Evolutionary conservation across 2,329 filamentous ascomycete genomes (phyloP).

Genomic region (Biscogniauxia sp.): DNA sequence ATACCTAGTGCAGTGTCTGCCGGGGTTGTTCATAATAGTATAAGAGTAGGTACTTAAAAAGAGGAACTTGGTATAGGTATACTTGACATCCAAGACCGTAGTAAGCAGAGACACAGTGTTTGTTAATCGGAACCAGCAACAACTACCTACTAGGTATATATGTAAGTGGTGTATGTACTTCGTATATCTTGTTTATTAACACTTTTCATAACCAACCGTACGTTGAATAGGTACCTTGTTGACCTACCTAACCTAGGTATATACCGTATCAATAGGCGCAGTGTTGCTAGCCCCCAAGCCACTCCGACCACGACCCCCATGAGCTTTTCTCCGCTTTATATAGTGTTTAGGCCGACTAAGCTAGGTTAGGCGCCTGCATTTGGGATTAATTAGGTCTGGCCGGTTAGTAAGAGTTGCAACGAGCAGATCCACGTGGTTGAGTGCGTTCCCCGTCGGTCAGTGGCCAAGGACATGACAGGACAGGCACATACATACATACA

Average conservation of each 20-base stretch:
- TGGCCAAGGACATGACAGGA: not conserved
- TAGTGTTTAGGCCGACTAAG: not conserved
- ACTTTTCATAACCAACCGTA: too few species aligned
- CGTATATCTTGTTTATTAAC: too few species aligned
- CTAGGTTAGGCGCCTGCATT: not conserved
- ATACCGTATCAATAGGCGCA: not conserved
- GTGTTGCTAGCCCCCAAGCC: not conserved
- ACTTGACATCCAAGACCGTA: not conserved
- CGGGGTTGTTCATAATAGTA: too few species aligned
- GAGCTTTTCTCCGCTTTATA: not conserved
- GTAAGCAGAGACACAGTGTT: not conserved
- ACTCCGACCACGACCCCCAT: not conserved
- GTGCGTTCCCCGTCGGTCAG: conserved; percentile 13
- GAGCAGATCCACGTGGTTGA: conserved; percentile 19
- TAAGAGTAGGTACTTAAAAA: too few species aligned
- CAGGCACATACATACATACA: too few species aligned
- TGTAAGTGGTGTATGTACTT: too few species aligned
- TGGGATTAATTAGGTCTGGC: conserved; percentile 4
- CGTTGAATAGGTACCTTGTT: too few species aligned
- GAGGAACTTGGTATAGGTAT: too few species aligned
- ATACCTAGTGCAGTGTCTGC: too few species aligned
- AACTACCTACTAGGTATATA: not conserved
- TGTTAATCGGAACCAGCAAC: not conserved
- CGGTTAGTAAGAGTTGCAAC: conserved; percentile 1
- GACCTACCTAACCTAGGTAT: too few species aligned